A percentile compares a stretch with the other conserved stretches of the same genome.
Evolutionary conservation across 192 early-diverging fungal species (phyloP).

Genomic region (Chytriomyces sp.): DNA sequence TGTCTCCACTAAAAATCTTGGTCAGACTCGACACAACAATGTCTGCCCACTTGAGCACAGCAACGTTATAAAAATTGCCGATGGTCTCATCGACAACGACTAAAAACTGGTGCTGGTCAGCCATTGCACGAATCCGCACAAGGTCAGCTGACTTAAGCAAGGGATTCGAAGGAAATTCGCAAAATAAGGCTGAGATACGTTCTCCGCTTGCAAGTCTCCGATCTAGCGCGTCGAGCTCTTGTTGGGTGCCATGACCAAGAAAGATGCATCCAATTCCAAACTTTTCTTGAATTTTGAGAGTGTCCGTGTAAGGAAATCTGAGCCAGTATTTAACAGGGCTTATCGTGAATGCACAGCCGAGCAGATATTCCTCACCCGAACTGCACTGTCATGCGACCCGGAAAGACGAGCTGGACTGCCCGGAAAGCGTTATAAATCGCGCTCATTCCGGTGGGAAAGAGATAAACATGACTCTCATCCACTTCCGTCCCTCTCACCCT

Average conservation of each 20-base stretch:
- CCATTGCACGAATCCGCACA: slow-evolving; percentile 69
- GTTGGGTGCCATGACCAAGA: slow-evolving; percentile 79
- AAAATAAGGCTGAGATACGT: slow-evolving; percentile 78
- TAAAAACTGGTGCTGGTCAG: slow-evolving; percentile 74
- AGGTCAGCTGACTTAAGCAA: slow-evolving; percentile 83
- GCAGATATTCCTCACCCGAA: slow-evolving; percentile 79
- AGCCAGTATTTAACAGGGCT: too few relatives aligned
- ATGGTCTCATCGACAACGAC: slow-evolving; percentile 94
- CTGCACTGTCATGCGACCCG: slow-evolving; percentile 74
- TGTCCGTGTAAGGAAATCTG: slow-evolving; percentile 93
- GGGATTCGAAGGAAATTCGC: slow-evolving; percentile 95
- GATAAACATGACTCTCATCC: slow-evolving; percentile 77
- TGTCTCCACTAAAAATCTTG: slow-evolving; percentile 94
- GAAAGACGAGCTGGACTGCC: slow-evolving; percentile 45
- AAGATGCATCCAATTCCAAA: slow-evolving; percentile 83
- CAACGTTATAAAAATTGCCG: slow-evolving; percentile 90
- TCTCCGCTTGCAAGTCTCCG: slow-evolving; percentile 57
- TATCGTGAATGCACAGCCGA: background rate
- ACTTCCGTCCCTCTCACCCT: slow-evolving; percentile 39
- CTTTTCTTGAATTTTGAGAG: slow-evolving; percentile 95
- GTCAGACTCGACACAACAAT: slow-evolving; percentile 89
- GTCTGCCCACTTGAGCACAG: slow-evolving; percentile 77
- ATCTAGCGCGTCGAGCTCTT: slow-evolving; percentile 76
- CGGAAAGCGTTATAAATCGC: slow-evolving; percentile 89
- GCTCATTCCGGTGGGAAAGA: slow-evolving; percentile 90